A percentile compares a stretch with the other conserved stretches of the same genome.
Evolutionary conservation across 1,284 basidiomycete species (phyloP).

Genomic region (Pseudozyma pruni): DNA sequence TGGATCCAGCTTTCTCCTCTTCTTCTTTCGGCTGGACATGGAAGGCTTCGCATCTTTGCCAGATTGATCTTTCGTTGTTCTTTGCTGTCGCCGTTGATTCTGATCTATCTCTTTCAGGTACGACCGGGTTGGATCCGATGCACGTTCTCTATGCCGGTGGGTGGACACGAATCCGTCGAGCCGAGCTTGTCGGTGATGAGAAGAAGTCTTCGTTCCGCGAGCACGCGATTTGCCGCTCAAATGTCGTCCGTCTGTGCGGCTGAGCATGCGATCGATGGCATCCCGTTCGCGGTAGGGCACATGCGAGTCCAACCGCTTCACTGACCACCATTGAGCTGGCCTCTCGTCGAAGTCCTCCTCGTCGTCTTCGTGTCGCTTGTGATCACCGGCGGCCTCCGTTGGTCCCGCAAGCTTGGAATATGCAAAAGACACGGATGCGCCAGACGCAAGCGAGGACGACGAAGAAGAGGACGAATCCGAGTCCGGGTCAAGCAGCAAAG

Average conservation of each 20-base stretch:
- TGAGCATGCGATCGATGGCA: conserved; percentile 61
- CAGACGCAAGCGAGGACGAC: conserved; percentile 12
- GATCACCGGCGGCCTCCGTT: background rate
- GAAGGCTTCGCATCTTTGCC: conserved; percentile 14
- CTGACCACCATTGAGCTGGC: conserved; percentile 39
- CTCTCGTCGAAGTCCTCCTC: conserved; percentile 22
- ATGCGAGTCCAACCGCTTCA: conserved; percentile 18
- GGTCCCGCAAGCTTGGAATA: background rate
- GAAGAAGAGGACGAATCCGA: conserved; percentile 38
- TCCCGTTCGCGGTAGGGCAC: conserved; percentile 38
- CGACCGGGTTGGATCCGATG: conserved; percentile 1
- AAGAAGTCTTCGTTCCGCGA: background rate
- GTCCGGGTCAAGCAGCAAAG: conserved; percentile 43
- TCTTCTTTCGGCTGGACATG: conserved; percentile 16
- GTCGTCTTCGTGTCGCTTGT: conserved; percentile 5
- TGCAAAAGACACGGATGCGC: conserved; percentile 4
- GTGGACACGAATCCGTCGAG: conserved; percentile 32
- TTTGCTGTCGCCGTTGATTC: conserved; percentile 13
- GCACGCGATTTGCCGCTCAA: conserved; percentile 2
- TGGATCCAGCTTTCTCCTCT: conserved; percentile 31
- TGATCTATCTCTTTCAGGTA: conserved; percentile 30
- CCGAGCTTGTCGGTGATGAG: conserved; percentile 22
- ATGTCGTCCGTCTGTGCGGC: conserved; percentile 38
- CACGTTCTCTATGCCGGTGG: conserved; percentile 9
- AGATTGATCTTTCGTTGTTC: background rate